Percentiles rank a stretch among this genome's conserved stretches.
Evolutionary conservation across 257 asterid species (phyloP).

Genomic region (Fraxinus anomala): DNA sequence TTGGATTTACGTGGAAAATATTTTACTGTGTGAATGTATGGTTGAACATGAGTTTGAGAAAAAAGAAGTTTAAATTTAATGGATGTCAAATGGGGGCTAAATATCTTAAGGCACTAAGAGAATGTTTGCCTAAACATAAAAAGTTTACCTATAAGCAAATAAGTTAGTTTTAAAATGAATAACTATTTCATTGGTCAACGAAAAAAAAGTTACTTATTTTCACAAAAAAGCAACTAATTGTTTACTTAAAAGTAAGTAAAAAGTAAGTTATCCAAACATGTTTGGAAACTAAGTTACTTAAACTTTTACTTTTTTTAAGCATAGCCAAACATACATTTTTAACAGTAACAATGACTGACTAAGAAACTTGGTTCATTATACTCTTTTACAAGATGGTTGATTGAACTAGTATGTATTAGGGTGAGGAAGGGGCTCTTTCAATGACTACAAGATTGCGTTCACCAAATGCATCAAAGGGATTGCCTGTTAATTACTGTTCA

Average conservation of each 20-base stretch:
- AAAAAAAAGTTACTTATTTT: not conserved
- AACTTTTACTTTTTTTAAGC: not conserved
- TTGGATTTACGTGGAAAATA: too few relatives aligned
- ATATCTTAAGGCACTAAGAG: not conserved
- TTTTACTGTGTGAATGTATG: too few relatives aligned
- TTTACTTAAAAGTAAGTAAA: not conserved
- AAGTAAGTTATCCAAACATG: not conserved
- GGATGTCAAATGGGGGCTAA: not conserved
- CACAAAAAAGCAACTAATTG: too few relatives aligned
- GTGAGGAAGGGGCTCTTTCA: conserved; percentile 98
- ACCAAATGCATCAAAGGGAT: conserved; percentile 78
- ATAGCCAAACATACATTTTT: not conserved
- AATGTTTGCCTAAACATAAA: not conserved
- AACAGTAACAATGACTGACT: not conserved
- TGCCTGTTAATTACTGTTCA: conserved; percentile 93
- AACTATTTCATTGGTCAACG: not conserved
- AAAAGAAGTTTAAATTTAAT: too few relatives aligned
- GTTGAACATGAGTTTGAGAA: too few relatives aligned
- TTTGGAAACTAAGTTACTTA: not conserved
- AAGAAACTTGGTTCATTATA: not conserved
- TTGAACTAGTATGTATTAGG: conserved; percentile 44
- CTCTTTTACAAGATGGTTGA: conserved; percentile 10
- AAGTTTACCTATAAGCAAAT: not conserved
- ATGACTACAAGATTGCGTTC: conserved; percentile 86
- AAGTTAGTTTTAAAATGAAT: not conserved